Conservation (phyloP, 306 rosid species). For the Vigna angularis region DNA sequence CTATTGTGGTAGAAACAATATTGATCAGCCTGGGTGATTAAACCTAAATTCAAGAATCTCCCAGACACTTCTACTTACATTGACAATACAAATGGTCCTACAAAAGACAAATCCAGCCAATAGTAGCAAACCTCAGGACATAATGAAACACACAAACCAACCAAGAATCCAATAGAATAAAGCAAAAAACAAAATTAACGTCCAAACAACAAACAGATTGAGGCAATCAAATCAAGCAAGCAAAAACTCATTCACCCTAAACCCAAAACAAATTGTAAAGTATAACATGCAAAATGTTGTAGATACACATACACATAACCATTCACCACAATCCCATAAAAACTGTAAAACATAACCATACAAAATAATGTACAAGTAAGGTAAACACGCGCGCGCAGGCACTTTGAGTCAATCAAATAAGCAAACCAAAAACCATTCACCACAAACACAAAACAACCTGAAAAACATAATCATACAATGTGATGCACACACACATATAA, state of each 20-base stretch:
- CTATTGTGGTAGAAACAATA: neutral
- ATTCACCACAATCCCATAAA: neutral
- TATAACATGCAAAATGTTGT: neutral
- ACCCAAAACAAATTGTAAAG: neutral
- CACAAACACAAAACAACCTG: no score
- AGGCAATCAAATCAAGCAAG: conserved; percentile 20
- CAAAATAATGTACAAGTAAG: neutral
- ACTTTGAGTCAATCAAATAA: neutral
- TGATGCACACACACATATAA: neutral
- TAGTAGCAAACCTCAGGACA: neutral
- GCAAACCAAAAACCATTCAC: no score
- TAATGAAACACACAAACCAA: neutral
- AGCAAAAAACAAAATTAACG: neutral
- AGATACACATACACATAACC: neutral
- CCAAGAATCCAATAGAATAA: neutral
- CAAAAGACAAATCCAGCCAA: conserved; percentile 12
- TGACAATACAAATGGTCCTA: neutral
- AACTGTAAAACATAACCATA: neutral
- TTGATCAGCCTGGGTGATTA: neutral
- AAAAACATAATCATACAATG: neutral
- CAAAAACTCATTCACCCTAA: conserved; percentile 1
- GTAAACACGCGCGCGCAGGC: no score
- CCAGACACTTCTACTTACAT: neutral
- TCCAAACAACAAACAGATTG: neutral
- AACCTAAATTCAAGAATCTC: conserved; percentile 8